Evolutionary conservation across 352 stramenopile genomes (phyloP).

Genomic region (Pythium scleroteichum): DNA sequence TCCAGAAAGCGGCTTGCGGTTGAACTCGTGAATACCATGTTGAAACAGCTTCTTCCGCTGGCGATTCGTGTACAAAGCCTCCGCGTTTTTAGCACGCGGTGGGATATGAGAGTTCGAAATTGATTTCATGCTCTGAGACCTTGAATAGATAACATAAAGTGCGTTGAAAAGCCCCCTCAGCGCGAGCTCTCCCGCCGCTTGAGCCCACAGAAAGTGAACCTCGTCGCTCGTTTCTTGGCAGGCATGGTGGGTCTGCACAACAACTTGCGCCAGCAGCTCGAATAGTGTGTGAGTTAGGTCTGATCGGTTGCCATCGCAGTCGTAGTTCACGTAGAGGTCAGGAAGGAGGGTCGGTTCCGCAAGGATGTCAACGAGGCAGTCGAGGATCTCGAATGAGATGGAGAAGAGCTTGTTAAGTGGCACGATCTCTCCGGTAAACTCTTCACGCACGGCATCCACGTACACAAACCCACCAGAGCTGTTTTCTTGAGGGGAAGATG

Average conservation of each 20-base stretch:
- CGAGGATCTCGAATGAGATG: conserved; percentile 74
- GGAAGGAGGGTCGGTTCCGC: conserved; percentile 93
- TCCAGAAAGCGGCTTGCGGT: conserved; percentile 90
- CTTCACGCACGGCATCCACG: conserved; percentile 58
- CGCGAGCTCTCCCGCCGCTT: conserved; percentile 63
- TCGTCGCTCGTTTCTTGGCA: conserved; percentile 76
- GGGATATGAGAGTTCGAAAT: conserved; percentile 28
- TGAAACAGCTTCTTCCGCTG: conserved; percentile 85
- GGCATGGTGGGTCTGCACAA: conserved; percentile 58
- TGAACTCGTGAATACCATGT: conserved; percentile 93
- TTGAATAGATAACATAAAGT: conserved; percentile 70
- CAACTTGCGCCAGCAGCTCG: conserved; percentile 90
- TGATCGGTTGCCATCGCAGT: conserved; percentile 97
- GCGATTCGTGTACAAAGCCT: conserved; percentile 57
- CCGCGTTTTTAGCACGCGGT: conserved; percentile 42
- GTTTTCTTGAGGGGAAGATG: neutral
- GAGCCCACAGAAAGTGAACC: conserved; percentile 67
- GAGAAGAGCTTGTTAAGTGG: conserved; percentile 53
- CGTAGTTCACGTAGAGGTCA: conserved; percentile 99
- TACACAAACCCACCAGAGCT: neutral
- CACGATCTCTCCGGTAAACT: conserved; percentile 64
- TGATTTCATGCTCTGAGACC: conserved; percentile 36
- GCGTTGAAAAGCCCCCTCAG: conserved; percentile 75
- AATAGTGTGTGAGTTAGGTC: conserved; percentile 92
- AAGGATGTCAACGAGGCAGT: conserved; percentile 97